phyloP scores from a whole-genome alignment of 2,329 filamentous ascomycete species.

The Alternaria rosae region DNA sequence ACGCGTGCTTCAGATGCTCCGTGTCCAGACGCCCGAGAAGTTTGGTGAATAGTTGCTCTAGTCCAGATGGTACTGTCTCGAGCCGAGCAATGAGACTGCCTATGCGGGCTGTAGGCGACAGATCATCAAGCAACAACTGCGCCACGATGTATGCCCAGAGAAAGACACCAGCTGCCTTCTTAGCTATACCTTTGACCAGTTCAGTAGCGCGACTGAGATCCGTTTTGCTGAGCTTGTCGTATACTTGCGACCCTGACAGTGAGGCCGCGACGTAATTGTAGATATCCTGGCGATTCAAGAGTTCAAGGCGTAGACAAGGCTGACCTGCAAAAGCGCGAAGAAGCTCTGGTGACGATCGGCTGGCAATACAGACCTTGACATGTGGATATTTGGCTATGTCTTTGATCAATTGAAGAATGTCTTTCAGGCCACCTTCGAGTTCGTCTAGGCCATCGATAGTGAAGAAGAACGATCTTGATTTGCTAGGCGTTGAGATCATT shows the following conservation, averaged over 20 bases:
- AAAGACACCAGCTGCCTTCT: neutral
- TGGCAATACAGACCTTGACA: neutral
- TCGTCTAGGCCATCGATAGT: neutral
- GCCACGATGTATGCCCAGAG: neutral
- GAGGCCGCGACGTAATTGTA: neutral
- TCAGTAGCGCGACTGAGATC: neutral
- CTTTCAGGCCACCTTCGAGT: neutral
- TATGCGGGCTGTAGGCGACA: neutral
- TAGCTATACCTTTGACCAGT: neutral
- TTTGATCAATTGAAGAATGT: neutral
- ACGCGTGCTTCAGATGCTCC: slow-evolving; percentile 15
- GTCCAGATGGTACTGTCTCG: neutral
- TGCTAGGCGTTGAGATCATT: neutral
- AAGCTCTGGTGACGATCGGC: neutral
- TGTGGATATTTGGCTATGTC: neutral
- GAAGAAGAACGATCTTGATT: neutral
- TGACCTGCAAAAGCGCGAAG: neutral
- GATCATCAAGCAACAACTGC: neutral
- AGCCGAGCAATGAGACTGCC: neutral
- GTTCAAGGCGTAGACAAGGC: neutral
- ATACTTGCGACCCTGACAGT: neutral
- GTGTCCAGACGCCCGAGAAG: slow-evolving; percentile 7
- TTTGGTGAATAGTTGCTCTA: neutral
- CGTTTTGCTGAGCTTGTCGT: neutral
- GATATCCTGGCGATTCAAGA: neutral